Percentiles rank a stretch among this genome's conserved stretches.
Evolutionary conservation across 1,284 basidiomycete species (phyloP).

Genomic region (Ganoderma sinense): DNA sequence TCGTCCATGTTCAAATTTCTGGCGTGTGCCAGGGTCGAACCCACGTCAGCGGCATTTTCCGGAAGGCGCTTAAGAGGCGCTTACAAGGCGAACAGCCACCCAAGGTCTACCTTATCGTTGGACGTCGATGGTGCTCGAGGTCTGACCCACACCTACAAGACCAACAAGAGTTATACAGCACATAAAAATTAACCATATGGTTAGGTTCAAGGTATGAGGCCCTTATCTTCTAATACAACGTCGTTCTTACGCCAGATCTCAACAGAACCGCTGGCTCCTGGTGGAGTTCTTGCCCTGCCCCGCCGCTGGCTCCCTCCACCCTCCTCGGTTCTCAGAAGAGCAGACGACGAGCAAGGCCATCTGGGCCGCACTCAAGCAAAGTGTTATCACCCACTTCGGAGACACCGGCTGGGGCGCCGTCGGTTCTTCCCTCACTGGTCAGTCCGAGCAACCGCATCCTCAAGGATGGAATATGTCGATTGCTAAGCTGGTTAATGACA

Average conservation of each 20-base stretch:
- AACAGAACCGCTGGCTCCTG: slow-evolving; percentile 80
- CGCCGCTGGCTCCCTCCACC: slow-evolving; percentile 15
- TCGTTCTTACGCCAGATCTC: slow-evolving; percentile 1
- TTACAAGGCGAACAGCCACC: no score
- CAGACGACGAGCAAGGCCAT: slow-evolving; percentile 60
- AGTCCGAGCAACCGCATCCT: slow-evolving; percentile 22
- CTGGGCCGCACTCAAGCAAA: slow-evolving; percentile 72
- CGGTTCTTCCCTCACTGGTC: slow-evolving; percentile 70
- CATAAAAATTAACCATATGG: slow-evolving; percentile 46
- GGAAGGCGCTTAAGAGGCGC: background rate
- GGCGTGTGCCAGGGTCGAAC: no score
- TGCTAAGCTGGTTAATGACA: background rate
- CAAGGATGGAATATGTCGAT: background rate
- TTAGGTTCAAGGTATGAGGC: slow-evolving; percentile 63
- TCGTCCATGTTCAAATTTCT: no score
- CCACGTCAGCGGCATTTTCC: background rate
- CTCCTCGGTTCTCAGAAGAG: background rate
- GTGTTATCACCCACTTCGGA: slow-evolving; percentile 76
- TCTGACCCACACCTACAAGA: background rate
- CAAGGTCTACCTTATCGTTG: background rate
- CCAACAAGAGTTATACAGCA: background rate
- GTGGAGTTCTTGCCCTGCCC: slow-evolving; percentile 72
- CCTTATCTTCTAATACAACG: background rate
- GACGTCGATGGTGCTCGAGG: background rate
- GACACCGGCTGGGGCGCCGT: slow-evolving; percentile 84